Conservation (phyloP, 2,329 filamentous ascomycete species). For the Hypoxylon rubiginosum region DNA sequence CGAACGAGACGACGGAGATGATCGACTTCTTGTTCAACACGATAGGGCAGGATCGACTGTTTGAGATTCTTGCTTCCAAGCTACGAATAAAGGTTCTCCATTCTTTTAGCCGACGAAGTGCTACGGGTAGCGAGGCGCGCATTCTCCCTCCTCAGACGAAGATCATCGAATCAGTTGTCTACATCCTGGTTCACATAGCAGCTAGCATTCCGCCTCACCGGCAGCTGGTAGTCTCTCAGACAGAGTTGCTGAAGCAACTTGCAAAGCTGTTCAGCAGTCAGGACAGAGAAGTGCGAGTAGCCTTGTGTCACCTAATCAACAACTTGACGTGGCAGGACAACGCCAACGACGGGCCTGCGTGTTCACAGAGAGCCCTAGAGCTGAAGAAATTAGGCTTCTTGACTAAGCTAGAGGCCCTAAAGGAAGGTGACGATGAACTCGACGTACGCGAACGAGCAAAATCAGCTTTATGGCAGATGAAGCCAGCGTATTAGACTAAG, state of each 20-base stretch:
- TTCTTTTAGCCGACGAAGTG: constrained; percentile 62
- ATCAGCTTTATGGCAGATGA: constrained; percentile 80
- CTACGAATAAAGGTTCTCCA: constrained; percentile 73
- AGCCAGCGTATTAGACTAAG: constrained; percentile 46
- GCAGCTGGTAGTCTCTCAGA: constrained; percentile 82
- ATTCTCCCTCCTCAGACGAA: constrained; percentile 72
- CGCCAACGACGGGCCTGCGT: constrained; percentile 73
- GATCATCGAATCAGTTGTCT: constrained; percentile 83
- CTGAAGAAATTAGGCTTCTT: constrained; percentile 80
- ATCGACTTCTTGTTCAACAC: constrained; percentile 85
- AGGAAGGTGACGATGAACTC: constrained; percentile 77
- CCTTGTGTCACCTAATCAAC: constrained; percentile 85
- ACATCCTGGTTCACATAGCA: constrained; percentile 88
- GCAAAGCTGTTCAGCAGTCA: constrained; percentile 80
- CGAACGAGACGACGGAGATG: constrained; percentile 74
- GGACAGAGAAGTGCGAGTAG: constrained; percentile 79
- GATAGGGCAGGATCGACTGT: constrained; percentile 82
- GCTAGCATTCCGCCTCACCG: constrained; percentile 84
- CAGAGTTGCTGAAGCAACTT: constrained; percentile 78
- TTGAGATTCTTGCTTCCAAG: constrained; percentile 84
- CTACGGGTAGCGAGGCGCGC: constrained; percentile 57
- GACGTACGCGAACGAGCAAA: constrained; percentile 89
- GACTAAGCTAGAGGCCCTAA: constrained; percentile 72
- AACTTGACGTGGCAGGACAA: constrained; percentile 90
- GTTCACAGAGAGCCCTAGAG: constrained; percentile 75